phyloP scores from a whole-genome alignment of 305 asterid species.

The Fraxinus baroniana region DNA sequence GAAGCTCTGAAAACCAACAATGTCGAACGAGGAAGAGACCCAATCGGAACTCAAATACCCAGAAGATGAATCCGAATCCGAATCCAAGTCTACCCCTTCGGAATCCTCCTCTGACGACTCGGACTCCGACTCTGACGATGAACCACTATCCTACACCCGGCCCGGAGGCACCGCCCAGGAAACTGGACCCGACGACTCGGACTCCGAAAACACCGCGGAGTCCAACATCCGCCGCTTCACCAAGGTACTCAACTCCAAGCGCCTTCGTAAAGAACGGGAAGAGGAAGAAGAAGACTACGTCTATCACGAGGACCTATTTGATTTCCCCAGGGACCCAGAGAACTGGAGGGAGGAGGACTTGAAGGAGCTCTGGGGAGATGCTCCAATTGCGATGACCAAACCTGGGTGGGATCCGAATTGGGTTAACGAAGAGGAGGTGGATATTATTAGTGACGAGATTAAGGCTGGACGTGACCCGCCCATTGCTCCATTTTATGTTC shows the following conservation, averaged over 20 bases:
- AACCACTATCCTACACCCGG: constrained; percentile 32
- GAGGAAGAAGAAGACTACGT: constrained; percentile 44
- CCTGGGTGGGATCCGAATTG: constrained; percentile 88
- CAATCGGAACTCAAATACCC: neutral
- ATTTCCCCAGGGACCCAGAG: constrained; percentile 78
- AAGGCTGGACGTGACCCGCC: constrained; percentile 69
- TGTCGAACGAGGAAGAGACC: constrained; percentile 31
- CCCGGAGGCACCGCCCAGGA: constrained; percentile 32
- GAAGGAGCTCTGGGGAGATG: constrained; percentile 94
- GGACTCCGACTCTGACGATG: constrained; percentile 36
- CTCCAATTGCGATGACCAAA: constrained; percentile 59
- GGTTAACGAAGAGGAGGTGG: constrained; percentile 66
- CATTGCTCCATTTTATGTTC: constrained; percentile 88
- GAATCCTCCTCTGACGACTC: constrained; percentile 33
- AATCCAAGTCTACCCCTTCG: constrained; percentile 9
- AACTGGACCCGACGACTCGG: constrained; percentile 27
- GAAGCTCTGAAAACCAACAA: constrained; percentile 16
- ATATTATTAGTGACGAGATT: constrained; percentile 41
- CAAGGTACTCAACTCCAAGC: constrained; percentile 45
- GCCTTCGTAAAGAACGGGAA: constrained; percentile 21
- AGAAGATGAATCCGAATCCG: constrained; percentile 24
- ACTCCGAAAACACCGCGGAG: constrained; percentile 47
- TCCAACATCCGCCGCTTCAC: constrained; percentile 42
- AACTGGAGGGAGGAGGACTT: constrained; percentile 90
- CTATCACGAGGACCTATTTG: constrained; percentile 39